phyloP scores from a whole-genome alignment of 805 yeast genomes.

The Barnettozyma sp. region DNA sequence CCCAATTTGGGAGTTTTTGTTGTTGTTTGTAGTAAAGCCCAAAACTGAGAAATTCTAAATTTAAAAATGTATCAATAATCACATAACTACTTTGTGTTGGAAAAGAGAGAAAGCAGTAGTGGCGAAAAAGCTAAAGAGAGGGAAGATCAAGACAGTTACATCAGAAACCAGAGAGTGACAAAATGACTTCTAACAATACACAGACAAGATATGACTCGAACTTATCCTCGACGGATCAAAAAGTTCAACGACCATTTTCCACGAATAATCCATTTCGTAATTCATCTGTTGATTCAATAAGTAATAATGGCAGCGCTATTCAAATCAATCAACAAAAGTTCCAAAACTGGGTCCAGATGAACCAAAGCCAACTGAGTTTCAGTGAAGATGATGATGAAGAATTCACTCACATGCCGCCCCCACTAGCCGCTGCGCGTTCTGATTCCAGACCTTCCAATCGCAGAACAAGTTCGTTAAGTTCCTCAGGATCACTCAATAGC shows the following conservation, averaged over 20 bases:
- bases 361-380: conserved; percentile 34
- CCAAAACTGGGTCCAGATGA: conserved; percentile 51
- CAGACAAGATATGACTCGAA: too few relatives aligned
- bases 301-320: conserved; percentile 25
- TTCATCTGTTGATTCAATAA: conserved; percentile 29
- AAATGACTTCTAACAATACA: too few relatives aligned
- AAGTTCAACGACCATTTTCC: conserved; percentile 38
- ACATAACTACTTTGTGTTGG: too few relatives aligned
- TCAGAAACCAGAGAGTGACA: too few relatives aligned
- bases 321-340: conserved; percentile 33
- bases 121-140: too few relatives aligned
- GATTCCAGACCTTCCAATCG: conserved; percentile 18
- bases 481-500: conserved; percentile 7
- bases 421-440: conserved; percentile 4
- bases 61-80: too few relatives aligned
- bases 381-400: conserved; percentile 36
- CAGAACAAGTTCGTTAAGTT: conserved; percentile 16
- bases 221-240: conserved; percentile 2
- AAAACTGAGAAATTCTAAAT: too few relatives aligned
- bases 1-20: too few relatives aligned
- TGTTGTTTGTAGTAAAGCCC: too few relatives aligned
- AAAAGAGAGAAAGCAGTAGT: too few relatives aligned
- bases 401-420: conserved; percentile 21
- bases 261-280: conserved; percentile 70
- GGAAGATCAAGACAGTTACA: too few relatives aligned